Evolutionary conservation across 306 rosid genomes (phyloP), one percentile per base, ranked within the genome.

Genomic region (Gastrolobium bilobum): DNA sequence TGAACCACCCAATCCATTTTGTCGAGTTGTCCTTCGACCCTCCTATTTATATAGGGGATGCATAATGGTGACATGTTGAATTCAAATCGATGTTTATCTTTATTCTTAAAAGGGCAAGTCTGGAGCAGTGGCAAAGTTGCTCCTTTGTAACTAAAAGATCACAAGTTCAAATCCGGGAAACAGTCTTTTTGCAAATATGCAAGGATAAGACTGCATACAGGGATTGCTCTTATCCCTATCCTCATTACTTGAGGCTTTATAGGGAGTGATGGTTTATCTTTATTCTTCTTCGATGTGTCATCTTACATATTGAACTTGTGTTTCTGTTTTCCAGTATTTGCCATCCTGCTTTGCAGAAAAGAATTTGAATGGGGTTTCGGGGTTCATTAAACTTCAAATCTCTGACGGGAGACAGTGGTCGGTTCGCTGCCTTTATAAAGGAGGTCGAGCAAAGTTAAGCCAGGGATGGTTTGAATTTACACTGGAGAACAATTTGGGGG

Each of bases 281-380:
- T 8, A 35, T 47, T 68, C 39, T 54, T 61, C 37, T 60, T 64
- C 10, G 62, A 20, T 9, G 58, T 31, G n/a, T 57, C 35, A 66
- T 73, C 59, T 57, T 52, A 26, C 70, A 3, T 14, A 11, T 58
- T 59, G 39, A 54, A 14, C 31, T 30, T 3, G 34, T 47, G 33
- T 75, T 53, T 81, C 61, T 54, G 61, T 91, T 58, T 83, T 84
- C 85, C 93, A 95, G 99, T 95, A 95, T 80, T 71, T 95, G 87
- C 99, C 99, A 38, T 95, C 99, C n/a, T 85, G 97, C 91, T 95
- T 95, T 86, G 99, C 99, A 2, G 99, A 92, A 66, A 95, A 95
- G 84, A 86, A 93, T 81, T 77, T 95, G 51, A 89, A 82, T 70
- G 99, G 93, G 67, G 96, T 93, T 73, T 93, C 98, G 0, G 99